Evolutionary conservation across 1,284 basidiomycete genomes (phyloP).

Genomic region (Moniliella sp.): DNA sequence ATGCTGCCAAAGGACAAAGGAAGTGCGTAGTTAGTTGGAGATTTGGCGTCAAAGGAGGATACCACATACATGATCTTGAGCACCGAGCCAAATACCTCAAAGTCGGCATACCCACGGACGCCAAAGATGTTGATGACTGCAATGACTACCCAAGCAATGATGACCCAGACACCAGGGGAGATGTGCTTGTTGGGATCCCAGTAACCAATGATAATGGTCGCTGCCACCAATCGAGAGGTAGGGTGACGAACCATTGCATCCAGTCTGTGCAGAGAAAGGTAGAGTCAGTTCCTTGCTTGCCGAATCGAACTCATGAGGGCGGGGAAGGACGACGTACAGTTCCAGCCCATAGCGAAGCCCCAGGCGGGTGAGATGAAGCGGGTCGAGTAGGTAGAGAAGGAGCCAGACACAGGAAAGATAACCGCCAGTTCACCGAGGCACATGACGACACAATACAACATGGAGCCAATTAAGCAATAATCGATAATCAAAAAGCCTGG

Average conservation of each 20-base stretch:
- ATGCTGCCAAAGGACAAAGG: conserved; percentile 26
- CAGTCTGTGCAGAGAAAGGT: too few relatives aligned
- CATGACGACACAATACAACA: conserved; percentile 14
- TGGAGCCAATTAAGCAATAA: conserved; percentile 18
- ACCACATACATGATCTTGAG: conserved; percentile 42
- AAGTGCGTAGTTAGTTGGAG: too few relatives aligned
- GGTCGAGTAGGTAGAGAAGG: conserved; percentile 18
- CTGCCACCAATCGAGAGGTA: conserved; percentile 32
- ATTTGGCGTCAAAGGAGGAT: too few relatives aligned
- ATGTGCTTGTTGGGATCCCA: conserved; percentile 20
- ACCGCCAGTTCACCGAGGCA: conserved; percentile 22
- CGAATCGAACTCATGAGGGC: too few relatives aligned
- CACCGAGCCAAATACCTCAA: conserved; percentile 42
- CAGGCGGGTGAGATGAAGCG: conserved; percentile 43
- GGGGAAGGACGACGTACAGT: too few relatives aligned
- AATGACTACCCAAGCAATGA: conserved; percentile 13
- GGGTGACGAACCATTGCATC: conserved; percentile 22
- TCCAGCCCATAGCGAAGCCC: conserved; percentile 43
- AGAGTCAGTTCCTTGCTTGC: too few relatives aligned
- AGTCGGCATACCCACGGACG: conserved; percentile 35
- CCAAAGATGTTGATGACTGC: conserved; percentile 18
- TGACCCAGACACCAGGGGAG: conserved; percentile 16
- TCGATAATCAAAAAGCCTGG: conserved; percentile 18
- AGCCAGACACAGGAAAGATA: conserved; percentile 19
- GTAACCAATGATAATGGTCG: conserved; percentile 33